Percentiles rank a stretch among this genome's conserved stretches.
Evolutionary conservation across 805 yeast genomes (phyloP).

Genomic region (Wickerhamiella musiphila): DNA sequence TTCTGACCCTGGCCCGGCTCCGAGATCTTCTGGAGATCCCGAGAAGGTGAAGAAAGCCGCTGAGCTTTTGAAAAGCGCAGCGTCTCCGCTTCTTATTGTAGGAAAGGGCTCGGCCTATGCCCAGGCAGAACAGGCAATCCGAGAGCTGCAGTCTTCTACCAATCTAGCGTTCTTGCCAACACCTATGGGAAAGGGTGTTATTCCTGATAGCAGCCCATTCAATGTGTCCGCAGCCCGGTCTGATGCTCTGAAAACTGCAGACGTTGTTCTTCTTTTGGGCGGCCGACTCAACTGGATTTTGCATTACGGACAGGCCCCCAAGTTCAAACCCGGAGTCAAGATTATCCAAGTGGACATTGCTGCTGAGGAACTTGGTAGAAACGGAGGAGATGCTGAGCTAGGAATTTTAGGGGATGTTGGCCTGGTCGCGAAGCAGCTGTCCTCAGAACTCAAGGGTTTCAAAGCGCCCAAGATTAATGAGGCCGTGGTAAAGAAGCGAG

Average conservation of each 20-base stretch:
- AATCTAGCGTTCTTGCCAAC: slow-evolving; percentile 47
- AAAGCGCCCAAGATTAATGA: slow-evolving; percentile 21
- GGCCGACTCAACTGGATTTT: slow-evolving; percentile 61
- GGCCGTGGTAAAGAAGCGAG: slow-evolving; percentile 13
- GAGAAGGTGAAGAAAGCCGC: slow-evolving; percentile 24
- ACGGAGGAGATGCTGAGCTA: slow-evolving; percentile 23
- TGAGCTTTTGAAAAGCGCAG: slow-evolving; percentile 20
- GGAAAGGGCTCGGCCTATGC: slow-evolving; percentile 51
- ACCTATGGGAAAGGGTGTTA: slow-evolving; percentile 65
- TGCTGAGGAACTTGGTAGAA: slow-evolving; percentile 36
- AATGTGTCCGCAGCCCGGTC: slow-evolving; percentile 52
- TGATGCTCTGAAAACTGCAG: slow-evolving; percentile 37
- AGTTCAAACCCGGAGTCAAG: slow-evolving; percentile 28
- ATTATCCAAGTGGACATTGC: slow-evolving; percentile 41
- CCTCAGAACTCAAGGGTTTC: slow-evolving; percentile 20
- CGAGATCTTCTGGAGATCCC: slow-evolving; percentile 25
- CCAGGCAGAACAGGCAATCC: slow-evolving; percentile 25
- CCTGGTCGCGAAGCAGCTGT: slow-evolving; percentile 25
- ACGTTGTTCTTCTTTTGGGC: slow-evolving; percentile 42
- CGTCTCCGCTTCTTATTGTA: slow-evolving; percentile 36
- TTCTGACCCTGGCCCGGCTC: slow-evolving; percentile 24
- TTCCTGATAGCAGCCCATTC: slow-evolving; percentile 30
- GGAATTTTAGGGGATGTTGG: slow-evolving; percentile 43
- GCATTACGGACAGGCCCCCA: slow-evolving; percentile 46
- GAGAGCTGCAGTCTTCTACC: slow-evolving; percentile 27